These are phyloP conservation scores for Psidium friedrichsthalianum DNA, from an alignment of 345 rosid species.

Conservation along the genomic window DNA sequence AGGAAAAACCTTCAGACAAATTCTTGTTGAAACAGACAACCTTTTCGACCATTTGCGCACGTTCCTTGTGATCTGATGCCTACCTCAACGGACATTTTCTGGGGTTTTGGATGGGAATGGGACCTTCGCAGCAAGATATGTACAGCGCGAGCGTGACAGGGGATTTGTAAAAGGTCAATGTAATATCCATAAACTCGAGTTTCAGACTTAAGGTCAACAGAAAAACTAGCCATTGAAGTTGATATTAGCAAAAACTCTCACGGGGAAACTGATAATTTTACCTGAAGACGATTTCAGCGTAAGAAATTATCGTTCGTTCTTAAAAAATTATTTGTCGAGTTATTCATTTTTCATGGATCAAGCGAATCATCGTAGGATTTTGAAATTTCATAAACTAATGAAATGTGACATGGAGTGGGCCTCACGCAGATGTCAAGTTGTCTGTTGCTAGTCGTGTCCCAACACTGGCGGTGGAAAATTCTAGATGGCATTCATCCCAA, in stretches of 20 bases:
- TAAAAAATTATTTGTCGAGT: neutral
- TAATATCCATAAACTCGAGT: neutral
- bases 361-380: rapidly evolving
- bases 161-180: neutral
- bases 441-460: neutral
- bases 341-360: neutral
- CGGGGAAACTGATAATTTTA: neutral
- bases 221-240: neutral
- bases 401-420: neutral
- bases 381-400: neutral
- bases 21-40: neutral
- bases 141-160: rapidly evolving
- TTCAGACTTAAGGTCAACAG: neutral
- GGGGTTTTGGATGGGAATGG: too few species aligned
- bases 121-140: neutral
- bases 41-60: neutral
- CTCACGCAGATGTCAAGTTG: neutral
- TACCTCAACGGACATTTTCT: too few species aligned
- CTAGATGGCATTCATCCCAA: neutral
- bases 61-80: too few species aligned
- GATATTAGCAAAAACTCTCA: neutral
- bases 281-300: neutral
- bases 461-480: neutral
- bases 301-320: neutral
- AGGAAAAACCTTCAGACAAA: neutral